Evolutionary conservation across 2,329 filamentous ascomycete species (phyloP).

Genomic region (Akanthomyces dipterigenus): DNA sequence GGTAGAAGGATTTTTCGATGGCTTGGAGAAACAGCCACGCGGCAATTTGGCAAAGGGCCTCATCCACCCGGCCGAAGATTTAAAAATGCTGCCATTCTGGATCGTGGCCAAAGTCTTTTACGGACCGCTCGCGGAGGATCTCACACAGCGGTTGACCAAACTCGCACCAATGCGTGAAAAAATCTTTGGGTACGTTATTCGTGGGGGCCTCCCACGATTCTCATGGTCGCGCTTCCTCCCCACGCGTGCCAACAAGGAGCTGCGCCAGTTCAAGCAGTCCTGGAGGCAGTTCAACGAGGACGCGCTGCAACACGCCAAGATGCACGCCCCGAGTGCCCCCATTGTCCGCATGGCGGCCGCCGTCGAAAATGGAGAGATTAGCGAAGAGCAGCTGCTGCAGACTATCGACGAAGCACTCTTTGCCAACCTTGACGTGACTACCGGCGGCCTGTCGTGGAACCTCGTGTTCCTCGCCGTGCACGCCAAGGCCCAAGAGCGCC

Average conservation of each 20-base stretch:
- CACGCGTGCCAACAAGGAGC: constrained; percentile 18
- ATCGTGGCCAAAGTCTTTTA: constrained; percentile 33
- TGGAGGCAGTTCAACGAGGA: constrained; percentile 29
- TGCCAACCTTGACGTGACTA: constrained; percentile 41
- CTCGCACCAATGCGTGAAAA: not conserved
- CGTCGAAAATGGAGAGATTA: too few species aligned
- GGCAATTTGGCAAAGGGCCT: constrained; percentile 5
- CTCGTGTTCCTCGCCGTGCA: too few species aligned
- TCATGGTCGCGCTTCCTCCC: constrained; percentile 23
- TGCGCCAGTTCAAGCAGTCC: constrained; percentile 22
- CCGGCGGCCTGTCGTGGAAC: constrained; percentile 36
- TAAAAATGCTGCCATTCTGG: constrained; percentile 29
- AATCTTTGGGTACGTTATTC: constrained; percentile 26
- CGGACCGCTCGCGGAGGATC: constrained; percentile 21
- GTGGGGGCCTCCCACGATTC: constrained; percentile 26
- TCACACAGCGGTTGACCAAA: too few species aligned
- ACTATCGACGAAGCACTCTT: constrained; percentile 41
- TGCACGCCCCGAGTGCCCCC: not conserved
- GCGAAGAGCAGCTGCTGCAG: constrained; percentile 26
- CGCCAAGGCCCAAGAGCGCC: too few species aligned
- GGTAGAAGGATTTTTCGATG: too few species aligned
- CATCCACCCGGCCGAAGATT: constrained; percentile 18
- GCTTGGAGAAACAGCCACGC: too few species aligned
- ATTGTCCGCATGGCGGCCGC: not conserved
- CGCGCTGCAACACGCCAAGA: not conserved